These are phyloP conservation scores for Xerocomellus intermedius DNA, from an alignment of 768 basidiomycete species.

Conservation along the genomic window DNA sequence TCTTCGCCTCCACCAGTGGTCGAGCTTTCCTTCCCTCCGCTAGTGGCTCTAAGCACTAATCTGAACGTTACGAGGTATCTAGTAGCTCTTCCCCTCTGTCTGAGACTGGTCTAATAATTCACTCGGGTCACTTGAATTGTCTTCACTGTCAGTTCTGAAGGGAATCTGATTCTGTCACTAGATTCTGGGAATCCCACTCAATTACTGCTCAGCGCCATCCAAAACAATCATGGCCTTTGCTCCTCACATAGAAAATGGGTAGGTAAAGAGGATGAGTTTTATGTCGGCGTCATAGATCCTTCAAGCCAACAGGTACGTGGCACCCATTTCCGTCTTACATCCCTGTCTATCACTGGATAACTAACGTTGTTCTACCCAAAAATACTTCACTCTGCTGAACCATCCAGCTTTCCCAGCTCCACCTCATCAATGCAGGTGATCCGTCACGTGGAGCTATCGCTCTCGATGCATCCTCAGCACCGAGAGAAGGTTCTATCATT, in stretches of 20 bases:
- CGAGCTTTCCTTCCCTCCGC: slow-evolving; percentile 37
- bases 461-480: slow-evolving; percentile 52
- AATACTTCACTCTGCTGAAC: background rate
- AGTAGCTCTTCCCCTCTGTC: background rate
- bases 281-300: slow-evolving; percentile 43
- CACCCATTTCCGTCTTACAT: background rate
- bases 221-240: slow-evolving; percentile 34
- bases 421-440: slow-evolving; percentile 66
- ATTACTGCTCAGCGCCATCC: slow-evolving; percentile 55
- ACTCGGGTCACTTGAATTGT: background rate
- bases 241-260: slow-evolving; percentile 17
- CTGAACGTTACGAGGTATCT: slow-evolving; percentile 56
- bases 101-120: background rate
- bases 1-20: slow-evolving; percentile 9
- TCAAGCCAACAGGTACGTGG: slow-evolving; percentile 14
- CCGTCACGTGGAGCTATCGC: slow-evolving; percentile 68
- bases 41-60: slow-evolving; percentile 41
- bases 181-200: slow-evolving; percentile 58
- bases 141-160: slow-evolving; percentile 47
- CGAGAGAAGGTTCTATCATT: slow-evolving; percentile 47
- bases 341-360: background rate
- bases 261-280: slow-evolving; percentile 59
- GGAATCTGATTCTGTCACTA: slow-evolving; percentile 66
- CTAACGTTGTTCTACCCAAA: background rate
- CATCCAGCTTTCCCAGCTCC: slow-evolving; percentile 45